These are phyloP conservation scores for Cyberlindnera euphorbiae DNA, from an alignment of 805 yeast species.

Conservation along the genomic window DNA sequence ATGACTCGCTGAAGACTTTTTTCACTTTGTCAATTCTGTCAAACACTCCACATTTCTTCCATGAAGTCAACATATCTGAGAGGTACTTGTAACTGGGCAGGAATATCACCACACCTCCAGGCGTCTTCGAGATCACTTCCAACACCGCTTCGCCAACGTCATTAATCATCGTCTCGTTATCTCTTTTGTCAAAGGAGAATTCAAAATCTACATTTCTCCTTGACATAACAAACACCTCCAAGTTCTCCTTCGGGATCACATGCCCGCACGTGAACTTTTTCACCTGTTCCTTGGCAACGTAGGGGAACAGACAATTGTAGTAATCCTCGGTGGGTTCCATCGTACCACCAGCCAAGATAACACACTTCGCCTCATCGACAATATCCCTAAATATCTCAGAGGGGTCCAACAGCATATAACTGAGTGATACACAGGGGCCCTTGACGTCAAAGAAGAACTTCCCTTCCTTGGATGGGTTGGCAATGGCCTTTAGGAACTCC, in stretches of 20 bases:
- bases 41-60: slow-evolving; percentile 42
- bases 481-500: slow-evolving; percentile 56
- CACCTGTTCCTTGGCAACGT: slow-evolving; percentile 37
- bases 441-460: slow-evolving; percentile 59
- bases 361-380: slow-evolving; percentile 59
- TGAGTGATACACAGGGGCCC: slow-evolving; percentile 32
- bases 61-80: slow-evolving; percentile 40
- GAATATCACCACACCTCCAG: slow-evolving; percentile 75
- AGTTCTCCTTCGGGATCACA: slow-evolving; percentile 66
- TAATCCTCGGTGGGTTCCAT: slow-evolving; percentile 87
- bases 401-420: slow-evolving; percentile 78
- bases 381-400: slow-evolving; percentile 63
- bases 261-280: slow-evolving; percentile 73
- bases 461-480: slow-evolving; percentile 79
- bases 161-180: slow-evolving; percentile 38
- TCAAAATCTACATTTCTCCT: slow-evolving; percentile 36
- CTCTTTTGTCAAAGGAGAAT: slow-evolving; percentile 67
- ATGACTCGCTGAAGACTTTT: slow-evolving; percentile 53
- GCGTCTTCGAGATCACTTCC: slow-evolving; percentile 41
- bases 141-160: slow-evolving; percentile 48
- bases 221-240: slow-evolving; percentile 53
- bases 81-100: slow-evolving; percentile 82
- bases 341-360: slow-evolving; percentile 89
- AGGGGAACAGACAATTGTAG: slow-evolving; percentile 60
- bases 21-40: slow-evolving; percentile 36